phyloP scores from a whole-genome alignment of 192 early-diverging fungal species.

The Tieghemiomyces parasiticus region DNA sequence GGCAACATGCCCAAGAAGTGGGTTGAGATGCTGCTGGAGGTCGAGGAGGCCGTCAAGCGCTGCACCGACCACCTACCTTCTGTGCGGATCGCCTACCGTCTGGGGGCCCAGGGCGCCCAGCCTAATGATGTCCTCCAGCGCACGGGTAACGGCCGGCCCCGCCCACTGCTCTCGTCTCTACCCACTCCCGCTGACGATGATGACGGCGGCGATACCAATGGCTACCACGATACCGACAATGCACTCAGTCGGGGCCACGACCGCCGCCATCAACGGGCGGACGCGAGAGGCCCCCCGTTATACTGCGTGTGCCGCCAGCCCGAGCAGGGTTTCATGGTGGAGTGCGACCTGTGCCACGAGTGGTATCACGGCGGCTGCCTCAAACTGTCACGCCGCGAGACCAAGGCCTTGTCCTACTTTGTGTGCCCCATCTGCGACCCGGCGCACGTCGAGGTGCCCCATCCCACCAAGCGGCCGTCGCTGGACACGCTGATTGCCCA shows the following conservation, averaged over 20 bases:
- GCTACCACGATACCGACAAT: not conserved
- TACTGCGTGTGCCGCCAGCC: conserved; percentile 47
- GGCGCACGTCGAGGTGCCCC: conserved; percentile 15
- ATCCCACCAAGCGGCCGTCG: conserved; percentile 18
- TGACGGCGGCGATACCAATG: not conserved
- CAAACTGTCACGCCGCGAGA: conserved; percentile 25
- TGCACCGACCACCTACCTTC: not conserved
- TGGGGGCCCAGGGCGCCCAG: not conserved
- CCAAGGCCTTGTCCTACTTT: conserved; percentile 27
- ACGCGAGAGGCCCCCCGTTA: not conserved
- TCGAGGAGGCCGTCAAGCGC: conserved; percentile 9
- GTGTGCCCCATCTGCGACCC: conserved; percentile 41
- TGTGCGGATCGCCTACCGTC: not conserved
- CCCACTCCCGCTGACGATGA: too few relatives aligned
- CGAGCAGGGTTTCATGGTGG: conserved; percentile 48
- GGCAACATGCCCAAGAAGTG: conserved; percentile 12
- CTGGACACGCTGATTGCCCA: conserved; percentile 21
- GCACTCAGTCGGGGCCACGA: not conserved
- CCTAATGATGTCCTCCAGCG: not conserved
- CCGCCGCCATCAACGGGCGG: not conserved
- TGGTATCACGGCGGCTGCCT: conserved; percentile 50
- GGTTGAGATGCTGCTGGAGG: conserved; percentile 12
- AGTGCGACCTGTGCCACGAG: conserved; percentile 47
- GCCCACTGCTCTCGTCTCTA: conserved; percentile 1
- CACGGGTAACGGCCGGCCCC: not conserved